Evolutionary conservation across 192 early-diverging fungal genomes (phyloP), one percentile per base, ranked within the genome.

Genomic region (Dissophora globulifera): DNA sequence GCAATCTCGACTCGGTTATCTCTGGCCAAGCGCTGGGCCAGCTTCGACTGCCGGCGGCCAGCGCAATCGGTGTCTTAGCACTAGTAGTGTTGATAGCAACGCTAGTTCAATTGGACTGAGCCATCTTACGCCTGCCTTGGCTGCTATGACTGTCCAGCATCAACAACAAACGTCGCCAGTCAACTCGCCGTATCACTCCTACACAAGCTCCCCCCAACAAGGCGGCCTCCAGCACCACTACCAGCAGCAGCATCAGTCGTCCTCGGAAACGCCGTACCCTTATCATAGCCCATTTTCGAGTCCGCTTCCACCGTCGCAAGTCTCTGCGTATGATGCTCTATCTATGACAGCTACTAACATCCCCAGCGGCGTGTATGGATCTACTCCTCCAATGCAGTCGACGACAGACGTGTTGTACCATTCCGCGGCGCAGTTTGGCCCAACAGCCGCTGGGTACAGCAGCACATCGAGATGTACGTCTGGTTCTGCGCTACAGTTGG

Each of bases 71-170:
- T 76, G 72, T 40, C 38, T 76, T 1, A 76, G 72, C 35, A 60
- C 72, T 3, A 62, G 72, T 27, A 76, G 72, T 45, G 29, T 76
- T 22, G 72, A 76, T 20, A 76, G 72, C 27, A 76, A 76, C 40
- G 58, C 71, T 20, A 66, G 63, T 40, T 66, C 72, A n/a, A 51
- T 76, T 19, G 72, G 72, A 1, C 42, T 76, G 27, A 67, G 72
- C 27, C 62, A 65, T 26, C 29, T 76, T 23, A 76, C 72, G n/a
- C 63, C 63, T 7, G 63, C 62, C 25, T 30, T 76, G 72, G 64
- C 64, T 5, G 50, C 57, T 16, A 55, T 76, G 58, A 67, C 50
- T 33, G 72, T 76, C 25, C 72, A 76, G 11, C 69, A 71, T 22
- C 33, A 29, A 4, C 68, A 61, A 19, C 62, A 61, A 57, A 38